Percentiles rank a stretch among this genome's conserved stretches.
Conservation (phyloP, 352 stramenopile genomes). For the Peronospora destructor region DNA sequence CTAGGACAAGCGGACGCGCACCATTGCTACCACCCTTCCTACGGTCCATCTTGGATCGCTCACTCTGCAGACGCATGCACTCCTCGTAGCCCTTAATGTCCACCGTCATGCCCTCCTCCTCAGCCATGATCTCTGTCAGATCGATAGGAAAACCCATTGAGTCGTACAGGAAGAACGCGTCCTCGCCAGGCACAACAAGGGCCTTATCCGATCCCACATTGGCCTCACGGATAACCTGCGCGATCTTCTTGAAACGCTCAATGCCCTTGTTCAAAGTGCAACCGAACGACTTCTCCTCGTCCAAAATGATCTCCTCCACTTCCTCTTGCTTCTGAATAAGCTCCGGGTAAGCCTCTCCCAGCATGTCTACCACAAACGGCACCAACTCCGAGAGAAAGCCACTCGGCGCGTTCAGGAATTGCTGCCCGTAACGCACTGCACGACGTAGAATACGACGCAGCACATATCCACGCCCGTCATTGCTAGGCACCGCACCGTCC, state of each 20-base stretch:
- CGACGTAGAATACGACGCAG: conserved; percentile 96
- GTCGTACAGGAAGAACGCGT: conserved; percentile 99
- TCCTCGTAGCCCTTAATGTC: conserved; percentile 92
- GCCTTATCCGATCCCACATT: conserved; percentile 43
- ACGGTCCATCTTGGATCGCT: conserved; percentile 84
- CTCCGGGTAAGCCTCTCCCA: conserved; percentile 94
- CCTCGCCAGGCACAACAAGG: conserved; percentile 87
- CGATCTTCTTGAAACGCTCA: conserved; percentile 87
- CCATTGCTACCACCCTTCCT: conserved; percentile 78
- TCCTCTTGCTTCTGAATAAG: conserved; percentile 86
- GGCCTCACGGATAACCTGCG: conserved; percentile 52
- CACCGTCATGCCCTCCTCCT: conserved; percentile 91
- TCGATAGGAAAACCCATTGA: conserved; percentile 98
- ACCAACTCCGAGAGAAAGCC: conserved; percentile 95
- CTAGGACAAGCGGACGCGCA: conserved; percentile 85
- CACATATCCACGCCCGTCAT: conserved; percentile 98
- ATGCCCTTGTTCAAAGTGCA: conserved; percentile 93
- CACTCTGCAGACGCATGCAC: conserved; percentile 88
- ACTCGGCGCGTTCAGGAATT: conserved; percentile 92
- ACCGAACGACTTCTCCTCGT: conserved; percentile 95
- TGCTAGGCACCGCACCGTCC: conserved; percentile 94
- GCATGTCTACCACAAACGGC: conserved; percentile 89
- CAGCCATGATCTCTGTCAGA: conserved; percentile 96
- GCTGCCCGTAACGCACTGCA: conserved; percentile 95
- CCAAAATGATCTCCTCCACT: conserved; percentile 92